A percentile compares a stretch with the other conserved stretches of the same genome.
These are phyloP conservation scores for Amphichorda felina DNA, from an alignment of 2,329 filamentous ascomycete genomes.

Conservation along the genomic window DNA sequence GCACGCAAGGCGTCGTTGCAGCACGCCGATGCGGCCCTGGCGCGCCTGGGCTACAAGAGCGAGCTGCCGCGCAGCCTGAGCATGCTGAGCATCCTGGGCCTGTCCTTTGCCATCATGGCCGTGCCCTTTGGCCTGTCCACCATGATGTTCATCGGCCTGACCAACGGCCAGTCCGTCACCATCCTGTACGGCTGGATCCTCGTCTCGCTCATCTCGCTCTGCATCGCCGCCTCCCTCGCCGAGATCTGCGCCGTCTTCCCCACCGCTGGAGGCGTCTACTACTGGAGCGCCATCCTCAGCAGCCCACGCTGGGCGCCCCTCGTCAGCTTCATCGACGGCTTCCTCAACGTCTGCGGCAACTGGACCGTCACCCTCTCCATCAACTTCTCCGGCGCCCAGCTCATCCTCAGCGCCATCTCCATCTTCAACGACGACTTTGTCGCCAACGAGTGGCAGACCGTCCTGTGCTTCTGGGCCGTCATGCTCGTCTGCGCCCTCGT, in stretches of 20 bases:
- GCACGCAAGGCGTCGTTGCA: conserved; percentile 1
- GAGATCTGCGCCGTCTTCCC: conserved; percentile 62
- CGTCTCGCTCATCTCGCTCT: conserved; percentile 58
- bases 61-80: conserved; percentile 38
- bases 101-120: conserved; percentile 40
- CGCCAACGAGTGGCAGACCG: conserved; percentile 57
- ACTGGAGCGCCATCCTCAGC: conserved; percentile 60
- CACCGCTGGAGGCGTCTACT: conserved; percentile 53
- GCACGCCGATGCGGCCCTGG: conserved; percentile 29
- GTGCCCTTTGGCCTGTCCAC: conserved; percentile 37
- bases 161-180: conserved; percentile 61
- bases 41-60: conserved; percentile 34
- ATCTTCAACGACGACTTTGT: conserved; percentile 50
- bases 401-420: conserved; percentile 57
- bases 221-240: conserved; percentile 57
- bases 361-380: conserved; percentile 59
- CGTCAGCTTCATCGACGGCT: conserved; percentile 61
- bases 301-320: conserved; percentile 48
- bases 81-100: conserved; percentile 33
- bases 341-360: conserved; percentile 64
- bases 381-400: conserved; percentile 57
- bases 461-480: conserved; percentile 60
- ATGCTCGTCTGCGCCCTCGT: conserved; percentile 51
- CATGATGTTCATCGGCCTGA: conserved; percentile 39
- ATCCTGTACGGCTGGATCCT: conserved; percentile 60